A percentile compares a stretch with the other conserved stretches of the same genome.
Conservation (phyloP, 768 basidiomycete genomes). For the Panellus pusillus region DNA sequence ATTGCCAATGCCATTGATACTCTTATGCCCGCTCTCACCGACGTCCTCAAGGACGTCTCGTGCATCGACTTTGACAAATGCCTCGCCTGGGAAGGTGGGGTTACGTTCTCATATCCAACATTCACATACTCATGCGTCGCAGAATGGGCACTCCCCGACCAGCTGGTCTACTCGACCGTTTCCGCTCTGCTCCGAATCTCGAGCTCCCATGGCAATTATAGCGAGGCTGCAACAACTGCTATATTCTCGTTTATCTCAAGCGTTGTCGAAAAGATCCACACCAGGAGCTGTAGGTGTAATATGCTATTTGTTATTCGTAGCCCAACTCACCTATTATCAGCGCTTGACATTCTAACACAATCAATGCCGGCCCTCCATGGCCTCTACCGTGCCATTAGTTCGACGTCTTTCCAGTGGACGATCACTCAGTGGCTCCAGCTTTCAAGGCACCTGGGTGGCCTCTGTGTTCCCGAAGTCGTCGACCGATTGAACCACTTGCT, state of each 20-base stretch:
- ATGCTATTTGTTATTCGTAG: constrained; percentile 1
- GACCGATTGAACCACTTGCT: constrained; percentile 74
- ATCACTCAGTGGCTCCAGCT: constrained; percentile 62
- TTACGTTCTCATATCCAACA: not conserved
- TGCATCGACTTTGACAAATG: constrained; percentile 75
- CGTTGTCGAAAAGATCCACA: constrained; percentile 56
- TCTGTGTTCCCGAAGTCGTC: constrained; percentile 67
- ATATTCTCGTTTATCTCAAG: constrained; percentile 61
- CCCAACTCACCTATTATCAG: constrained; percentile 35
- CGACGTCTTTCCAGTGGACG: constrained; percentile 75
- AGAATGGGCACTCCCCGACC: constrained; percentile 90
- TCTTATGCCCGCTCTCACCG: constrained; percentile 60
- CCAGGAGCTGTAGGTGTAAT: constrained; percentile 49
- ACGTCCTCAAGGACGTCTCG: constrained; percentile 71
- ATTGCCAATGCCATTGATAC: constrained; percentile 51
- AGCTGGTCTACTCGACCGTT: constrained; percentile 76
- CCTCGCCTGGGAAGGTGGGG: constrained; percentile 76
- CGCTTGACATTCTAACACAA: constrained; percentile 71
- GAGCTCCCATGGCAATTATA: constrained; percentile 48
- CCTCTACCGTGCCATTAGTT: constrained; percentile 81
- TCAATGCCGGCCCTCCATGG: constrained; percentile 83
- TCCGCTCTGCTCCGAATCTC: constrained; percentile 74
- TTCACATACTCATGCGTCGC: constrained; percentile 1
- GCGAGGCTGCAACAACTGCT: constrained; percentile 51
- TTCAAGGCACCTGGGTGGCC: constrained; percentile 49